Conservation (phyloP, 768 basidiomycete genomes). For the Boletales sp. region DNA sequence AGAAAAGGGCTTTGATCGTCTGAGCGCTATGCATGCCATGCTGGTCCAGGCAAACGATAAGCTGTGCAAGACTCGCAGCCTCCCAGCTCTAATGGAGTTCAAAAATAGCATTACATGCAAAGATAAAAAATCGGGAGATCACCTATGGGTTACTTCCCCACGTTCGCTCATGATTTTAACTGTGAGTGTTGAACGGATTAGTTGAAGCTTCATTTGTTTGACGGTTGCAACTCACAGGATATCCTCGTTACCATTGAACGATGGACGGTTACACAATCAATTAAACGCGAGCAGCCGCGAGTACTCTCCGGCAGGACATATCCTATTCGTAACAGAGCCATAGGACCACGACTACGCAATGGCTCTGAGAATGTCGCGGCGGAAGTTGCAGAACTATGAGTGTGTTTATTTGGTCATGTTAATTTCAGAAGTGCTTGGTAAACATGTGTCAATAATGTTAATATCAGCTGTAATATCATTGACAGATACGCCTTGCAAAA, state of each 20-base stretch:
- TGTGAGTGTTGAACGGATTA: conserved; percentile 11
- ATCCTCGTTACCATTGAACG: conserved; percentile 25
- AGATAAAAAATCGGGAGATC: conserved; percentile 12
- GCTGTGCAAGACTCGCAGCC: conserved; percentile 27
- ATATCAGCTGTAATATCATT: not conserved
- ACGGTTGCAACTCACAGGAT: conserved; percentile 17
- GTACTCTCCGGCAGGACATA: not conserved
- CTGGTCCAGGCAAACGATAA: conserved; percentile 30
- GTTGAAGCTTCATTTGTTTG: not conserved
- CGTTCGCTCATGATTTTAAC: conserved; percentile 14
- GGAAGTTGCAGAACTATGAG: conserved; percentile 17
- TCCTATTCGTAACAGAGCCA: conserved; percentile 11
- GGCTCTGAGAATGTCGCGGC: conserved; percentile 16
- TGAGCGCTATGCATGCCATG: conserved; percentile 35
- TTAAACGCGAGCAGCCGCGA: conserved; percentile 15
- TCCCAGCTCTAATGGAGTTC: conserved; percentile 18
- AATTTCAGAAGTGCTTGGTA: conserved; percentile 12
- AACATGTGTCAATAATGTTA: conserved; percentile 12
- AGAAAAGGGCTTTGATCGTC: conserved; percentile 19
- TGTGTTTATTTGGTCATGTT: conserved; percentile 13
- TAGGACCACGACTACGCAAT: conserved; percentile 26
- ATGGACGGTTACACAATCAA: conserved; percentile 20
- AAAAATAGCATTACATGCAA: conserved; percentile 9
- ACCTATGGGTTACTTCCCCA: conserved; percentile 19
- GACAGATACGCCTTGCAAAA: not conserved